Conservation (phyloP, 352 stramenopile genomes). For the Pythium dissotocum region DNA sequence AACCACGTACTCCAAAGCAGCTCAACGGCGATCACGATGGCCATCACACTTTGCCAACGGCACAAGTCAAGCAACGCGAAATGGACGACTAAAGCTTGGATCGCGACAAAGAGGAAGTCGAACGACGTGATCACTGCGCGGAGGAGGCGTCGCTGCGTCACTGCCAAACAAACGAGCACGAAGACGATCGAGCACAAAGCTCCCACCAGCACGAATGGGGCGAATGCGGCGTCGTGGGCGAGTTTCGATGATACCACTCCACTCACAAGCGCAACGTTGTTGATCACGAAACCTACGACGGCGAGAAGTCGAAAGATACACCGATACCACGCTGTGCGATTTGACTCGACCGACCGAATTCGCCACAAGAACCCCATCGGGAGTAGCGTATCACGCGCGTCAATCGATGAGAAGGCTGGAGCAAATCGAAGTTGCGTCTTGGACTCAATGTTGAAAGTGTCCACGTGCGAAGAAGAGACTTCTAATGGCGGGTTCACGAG, state of each 20-base stretch:
- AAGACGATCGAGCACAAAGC: not conserved
- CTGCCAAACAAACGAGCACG: not conserved
- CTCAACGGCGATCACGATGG: not conserved
- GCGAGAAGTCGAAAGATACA: not conserved
- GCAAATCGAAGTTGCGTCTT: not conserved
- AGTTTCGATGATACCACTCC: not conserved
- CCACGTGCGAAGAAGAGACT: no score
- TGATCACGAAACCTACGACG: not conserved
- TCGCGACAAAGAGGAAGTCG: not conserved
- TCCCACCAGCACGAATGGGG: not conserved
- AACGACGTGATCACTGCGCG: constrained; percentile 2
- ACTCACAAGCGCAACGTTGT: not conserved
- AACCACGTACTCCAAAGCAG: constrained; percentile 2
- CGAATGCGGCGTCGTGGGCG: not conserved
- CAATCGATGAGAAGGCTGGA: constrained; percentile 10
- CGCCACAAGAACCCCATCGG: constrained; percentile 34
- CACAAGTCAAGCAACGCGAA: not conserved
- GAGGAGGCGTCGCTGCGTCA: not conserved
- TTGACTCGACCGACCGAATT: constrained; percentile 9
- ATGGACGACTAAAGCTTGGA: not conserved
- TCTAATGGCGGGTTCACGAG: not conserved
- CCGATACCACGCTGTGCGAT: not conserved
- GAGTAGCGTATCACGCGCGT: constrained; percentile 23
- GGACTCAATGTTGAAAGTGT: not conserved
- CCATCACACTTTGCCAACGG: constrained; percentile 11